Conservation (phyloP, 768 basidiomycete genomes). For the Russula sp. region DNA sequence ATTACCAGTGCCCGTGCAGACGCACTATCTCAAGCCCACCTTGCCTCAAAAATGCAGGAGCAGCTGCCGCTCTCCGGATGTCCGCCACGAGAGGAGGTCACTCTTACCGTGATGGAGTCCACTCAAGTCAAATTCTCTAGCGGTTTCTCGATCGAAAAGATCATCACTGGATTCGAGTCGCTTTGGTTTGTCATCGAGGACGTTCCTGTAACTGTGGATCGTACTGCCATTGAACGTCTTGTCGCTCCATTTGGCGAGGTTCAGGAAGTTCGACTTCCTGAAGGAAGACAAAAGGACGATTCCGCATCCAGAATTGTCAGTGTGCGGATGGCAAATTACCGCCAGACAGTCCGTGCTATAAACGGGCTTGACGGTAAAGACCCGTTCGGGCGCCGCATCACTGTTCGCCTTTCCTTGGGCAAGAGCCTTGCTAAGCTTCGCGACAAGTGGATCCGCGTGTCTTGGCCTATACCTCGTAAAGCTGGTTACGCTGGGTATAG, state of each 20-base stretch:
- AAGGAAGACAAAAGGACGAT: not conserved
- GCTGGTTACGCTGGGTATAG: slow-evolving; percentile 59
- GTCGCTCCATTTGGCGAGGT: slow-evolving; percentile 44
- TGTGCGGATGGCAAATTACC: slow-evolving; percentile 41
- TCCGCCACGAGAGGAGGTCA: slow-evolving; percentile 10
- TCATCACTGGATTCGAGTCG: slow-evolving; percentile 65
- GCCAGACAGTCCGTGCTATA: slow-evolving; percentile 48
- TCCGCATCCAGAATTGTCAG: slow-evolving; percentile 28
- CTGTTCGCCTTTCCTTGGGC: slow-evolving; percentile 40
- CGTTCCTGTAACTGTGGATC: slow-evolving; percentile 34
- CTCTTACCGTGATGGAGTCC: slow-evolving; percentile 42
- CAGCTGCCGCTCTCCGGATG: not conserved
- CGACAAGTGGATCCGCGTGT: slow-evolving; percentile 50
- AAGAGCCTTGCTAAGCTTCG: slow-evolving; percentile 33
- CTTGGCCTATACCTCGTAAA: slow-evolving; percentile 51
- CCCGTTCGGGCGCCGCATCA: slow-evolving; percentile 35
- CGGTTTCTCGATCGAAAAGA: slow-evolving; percentile 51
- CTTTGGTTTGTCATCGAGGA: slow-evolving; percentile 50
- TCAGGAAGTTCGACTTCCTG: slow-evolving; percentile 28
- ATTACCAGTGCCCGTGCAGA: not conserved
- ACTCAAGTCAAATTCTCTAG: slow-evolving; percentile 48
- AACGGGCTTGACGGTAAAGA: slow-evolving; percentile 41
- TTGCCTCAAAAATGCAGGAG: not conserved
- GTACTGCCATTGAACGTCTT: slow-evolving; percentile 31
- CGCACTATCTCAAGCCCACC: not conserved